Conservation (phyloP, 2,329 filamentous ascomycete species). For the Sclerotinia glacialis region DNA sequence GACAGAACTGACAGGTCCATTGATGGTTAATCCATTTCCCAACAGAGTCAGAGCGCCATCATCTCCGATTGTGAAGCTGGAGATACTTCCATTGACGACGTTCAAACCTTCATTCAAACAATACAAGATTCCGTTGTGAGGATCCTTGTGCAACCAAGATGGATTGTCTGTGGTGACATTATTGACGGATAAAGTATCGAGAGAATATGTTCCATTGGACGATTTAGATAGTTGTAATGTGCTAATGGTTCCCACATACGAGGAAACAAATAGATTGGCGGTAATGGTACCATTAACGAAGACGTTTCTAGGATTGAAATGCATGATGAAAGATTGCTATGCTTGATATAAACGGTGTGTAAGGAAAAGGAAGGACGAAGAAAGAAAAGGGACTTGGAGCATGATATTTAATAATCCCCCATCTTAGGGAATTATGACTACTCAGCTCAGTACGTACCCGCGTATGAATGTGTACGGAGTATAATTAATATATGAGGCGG, state of each 20-base stretch:
- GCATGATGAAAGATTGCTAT: slow-evolving; percentile 25
- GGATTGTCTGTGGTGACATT: slow-evolving; percentile 32
- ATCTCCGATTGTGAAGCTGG: slow-evolving; percentile 35
- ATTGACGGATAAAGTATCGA: slow-evolving; percentile 29
- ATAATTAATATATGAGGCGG: neutral
- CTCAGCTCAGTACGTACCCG: no score
- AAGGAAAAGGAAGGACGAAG: neutral
- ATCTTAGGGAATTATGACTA: neutral
- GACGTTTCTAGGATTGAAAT: slow-evolving; percentile 26
- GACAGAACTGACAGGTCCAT: slow-evolving; percentile 39
- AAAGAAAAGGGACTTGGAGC: neutral
- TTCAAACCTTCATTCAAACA: slow-evolving; percentile 32
- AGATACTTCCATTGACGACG: slow-evolving; percentile 27
- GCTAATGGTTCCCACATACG: slow-evolving; percentile 42
- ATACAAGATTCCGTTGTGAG: slow-evolving; percentile 33
- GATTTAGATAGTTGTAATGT: slow-evolving; percentile 37
- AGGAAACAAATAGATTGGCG: slow-evolving; percentile 41
- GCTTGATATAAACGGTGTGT: neutral
- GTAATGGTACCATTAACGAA: slow-evolving; percentile 25
- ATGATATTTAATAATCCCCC: neutral
- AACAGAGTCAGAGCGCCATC: slow-evolving; percentile 45
- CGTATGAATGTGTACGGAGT: no score
- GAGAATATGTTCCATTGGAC: slow-evolving; percentile 29
- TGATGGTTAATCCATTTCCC: slow-evolving; percentile 43
- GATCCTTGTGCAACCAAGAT: slow-evolving; percentile 34